Base-by-base conservation (phyloP, 129 eudicot genomes). In the Scalesia atractyloides region DNA sequence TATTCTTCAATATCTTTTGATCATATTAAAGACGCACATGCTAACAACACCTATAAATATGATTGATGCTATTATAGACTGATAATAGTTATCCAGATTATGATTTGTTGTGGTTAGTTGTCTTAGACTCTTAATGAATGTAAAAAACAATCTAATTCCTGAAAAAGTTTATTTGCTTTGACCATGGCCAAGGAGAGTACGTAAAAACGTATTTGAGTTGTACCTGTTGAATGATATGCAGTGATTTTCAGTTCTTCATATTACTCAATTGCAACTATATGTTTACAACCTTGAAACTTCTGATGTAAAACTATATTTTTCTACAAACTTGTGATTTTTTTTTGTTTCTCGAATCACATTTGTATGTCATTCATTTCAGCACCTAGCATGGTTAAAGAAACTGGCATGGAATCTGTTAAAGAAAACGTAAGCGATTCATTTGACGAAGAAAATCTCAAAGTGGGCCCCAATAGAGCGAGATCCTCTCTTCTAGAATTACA, bases 371-470 rank as follows among this genome's bases (percentile, higher is more conserved):
- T 58, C 71, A 50, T 77, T 24, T 43, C 82, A 78, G 82, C 48
- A 52, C 65, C 30, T 19, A 22, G 77, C 66, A 41, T 53, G 49
- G 14, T 4, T 36, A 76, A 80, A 69, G 81, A 85, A 68, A 66
- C 14, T 39, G 53, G 56, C 24, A 60, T 60, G 69, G 86, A 83
- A 73, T 75, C 46, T 54, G n/a, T 60, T 18, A 66, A 43, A 9
- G 82, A 87, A 73, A 72, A 36, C 58, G 56, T 54, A 53, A 53
- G 56, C 9, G 66, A 39, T 70, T 70, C 76, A 51, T 77, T 52
- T 41, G 80, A 80, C 26, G 79, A 81, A 66, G 73, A 76, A 77
- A 75, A 76, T 75, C 64, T 57, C 54, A 73, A 76, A 39, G 46
- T 68, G 75, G 72, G 67, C 53, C 64, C 82, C 36, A 66, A 64